Conservation (phyloP, 2,329 filamentous ascomycete species). For the Hymenoscyphus infarciens region DNA sequence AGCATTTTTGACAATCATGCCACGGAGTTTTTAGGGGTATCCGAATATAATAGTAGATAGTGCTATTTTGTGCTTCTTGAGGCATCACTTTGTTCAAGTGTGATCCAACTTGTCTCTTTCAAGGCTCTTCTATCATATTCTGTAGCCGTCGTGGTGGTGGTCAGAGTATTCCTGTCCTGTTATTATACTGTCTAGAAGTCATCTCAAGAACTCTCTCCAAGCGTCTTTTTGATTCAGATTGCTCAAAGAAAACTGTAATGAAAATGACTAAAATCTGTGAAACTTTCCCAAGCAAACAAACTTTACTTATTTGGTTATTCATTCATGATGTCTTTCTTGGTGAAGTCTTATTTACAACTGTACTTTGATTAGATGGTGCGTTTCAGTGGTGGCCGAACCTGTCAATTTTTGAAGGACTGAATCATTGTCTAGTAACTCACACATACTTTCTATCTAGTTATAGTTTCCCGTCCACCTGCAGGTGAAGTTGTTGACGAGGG, state of each 20-base stretch:
- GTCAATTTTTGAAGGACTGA: background rate
- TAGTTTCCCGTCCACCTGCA: no score
- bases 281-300: no score
- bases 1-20: conserved; percentile 5
- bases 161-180: no score
- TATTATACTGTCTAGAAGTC: no score
- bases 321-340: no score
- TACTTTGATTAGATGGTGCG: background rate
- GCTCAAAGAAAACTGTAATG: no score
- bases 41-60: conserved; percentile 5
- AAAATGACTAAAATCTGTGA: no score
- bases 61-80: background rate
- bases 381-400: background rate
- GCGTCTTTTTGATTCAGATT: no score
- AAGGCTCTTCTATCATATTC: background rate
- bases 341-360: no score
- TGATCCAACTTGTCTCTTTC: background rate
- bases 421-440: background rate
- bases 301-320: no score
- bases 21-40: conserved; percentile 3
- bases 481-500: conserved; percentile 3
- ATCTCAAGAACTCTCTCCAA: no score
- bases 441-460: background rate
- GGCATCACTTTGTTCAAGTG: background rate
- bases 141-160: background rate